phyloP scores from a whole-genome alignment of 1,139 yeast genomes.

The Zygosaccharomyces pseudobailii region DNA sequence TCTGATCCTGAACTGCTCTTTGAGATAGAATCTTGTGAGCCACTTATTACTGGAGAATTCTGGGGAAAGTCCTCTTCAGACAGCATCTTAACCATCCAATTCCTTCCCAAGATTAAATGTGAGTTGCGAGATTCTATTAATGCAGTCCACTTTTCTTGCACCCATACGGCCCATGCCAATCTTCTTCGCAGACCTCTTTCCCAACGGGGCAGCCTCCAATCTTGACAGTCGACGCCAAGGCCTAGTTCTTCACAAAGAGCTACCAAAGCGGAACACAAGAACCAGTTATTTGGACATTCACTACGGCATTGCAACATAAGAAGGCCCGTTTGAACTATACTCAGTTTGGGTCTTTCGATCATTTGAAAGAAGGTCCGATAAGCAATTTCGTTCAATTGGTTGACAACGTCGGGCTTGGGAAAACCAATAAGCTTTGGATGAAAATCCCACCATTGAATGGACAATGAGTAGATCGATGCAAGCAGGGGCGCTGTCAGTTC shows the following conservation, averaged over 20 bases:
- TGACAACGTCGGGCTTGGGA: constrained; percentile 60
- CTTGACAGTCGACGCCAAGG: constrained; percentile 75
- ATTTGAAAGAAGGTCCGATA: constrained; percentile 51
- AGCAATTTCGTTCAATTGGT: constrained; percentile 57
- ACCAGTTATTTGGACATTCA: constrained; percentile 57
- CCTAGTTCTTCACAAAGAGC: constrained; percentile 85
- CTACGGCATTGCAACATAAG: constrained; percentile 64
- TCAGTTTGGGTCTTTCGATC: constrained; percentile 66
- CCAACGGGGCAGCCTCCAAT: constrained; percentile 91
- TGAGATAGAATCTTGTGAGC: constrained; percentile 5
- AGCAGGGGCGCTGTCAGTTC: constrained; percentile 73
- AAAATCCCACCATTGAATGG: constrained; percentile 81
- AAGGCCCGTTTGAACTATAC: constrained; percentile 78
- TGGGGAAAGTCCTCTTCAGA: constrained; percentile 74
- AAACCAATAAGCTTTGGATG: constrained; percentile 60
- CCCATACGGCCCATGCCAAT: constrained; percentile 88
- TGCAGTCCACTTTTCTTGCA: constrained; percentile 85
- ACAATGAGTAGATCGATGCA: constrained; percentile 71
- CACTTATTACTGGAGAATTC: constrained; percentile 29
- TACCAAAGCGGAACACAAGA: constrained; percentile 78
- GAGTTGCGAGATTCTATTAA: constrained; percentile 76
- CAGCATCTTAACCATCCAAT: constrained; percentile 65
- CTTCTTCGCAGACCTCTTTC: constrained; percentile 80
- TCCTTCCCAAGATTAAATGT: constrained; percentile 56
- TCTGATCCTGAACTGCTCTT: constrained; percentile 2